Conservation (phyloP, 441 rosid species). For the Populus tomentosa region DNA sequence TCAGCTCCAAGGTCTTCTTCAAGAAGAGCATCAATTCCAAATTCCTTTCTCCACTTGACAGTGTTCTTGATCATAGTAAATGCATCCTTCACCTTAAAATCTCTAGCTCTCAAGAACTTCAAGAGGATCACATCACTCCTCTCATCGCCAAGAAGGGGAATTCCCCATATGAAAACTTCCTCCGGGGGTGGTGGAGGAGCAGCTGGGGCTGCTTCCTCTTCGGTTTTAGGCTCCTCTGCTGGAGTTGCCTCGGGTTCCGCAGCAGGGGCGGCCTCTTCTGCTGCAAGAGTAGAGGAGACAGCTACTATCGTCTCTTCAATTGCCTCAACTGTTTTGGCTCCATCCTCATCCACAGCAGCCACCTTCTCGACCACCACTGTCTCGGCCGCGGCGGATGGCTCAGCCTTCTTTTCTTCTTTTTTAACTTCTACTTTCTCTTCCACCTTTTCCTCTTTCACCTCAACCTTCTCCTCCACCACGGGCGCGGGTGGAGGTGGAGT, state of each 20-base stretch:
- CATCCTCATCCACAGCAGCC: constrained; percentile 51
- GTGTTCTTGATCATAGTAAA: too few species aligned
- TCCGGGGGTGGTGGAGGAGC: too few species aligned
- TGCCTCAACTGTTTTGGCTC: constrained; percentile 55
- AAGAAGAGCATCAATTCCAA: too few species aligned
- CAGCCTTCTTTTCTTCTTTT: constrained; percentile 12
- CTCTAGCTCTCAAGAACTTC: too few species aligned
- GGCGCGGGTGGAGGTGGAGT: neutral
- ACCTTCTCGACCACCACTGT: constrained; percentile 30
- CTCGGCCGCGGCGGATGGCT: constrained; percentile 22
- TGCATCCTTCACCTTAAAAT: too few species aligned
- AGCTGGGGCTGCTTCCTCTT: too few species aligned
- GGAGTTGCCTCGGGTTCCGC: constrained; percentile 10
- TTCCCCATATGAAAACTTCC: too few species aligned
- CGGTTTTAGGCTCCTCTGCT: constrained; percentile 25
- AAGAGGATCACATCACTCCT: too few species aligned
- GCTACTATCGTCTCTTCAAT: constrained; percentile 56
- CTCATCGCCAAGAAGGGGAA: too few species aligned
- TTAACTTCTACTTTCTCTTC: constrained; percentile 35
- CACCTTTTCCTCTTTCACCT: constrained; percentile 10
- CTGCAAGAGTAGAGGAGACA: constrained; percentile 25
- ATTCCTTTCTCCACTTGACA: too few species aligned
- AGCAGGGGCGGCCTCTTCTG: constrained; percentile 19
- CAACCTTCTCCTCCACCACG: constrained; percentile 13
- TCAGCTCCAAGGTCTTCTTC: too few species aligned